Evolutionary conservation across 371 early-diverging fungal species (phyloP), one percentile per base, ranked within the genome.

Genomic region (Syncephalis plumigaleata): DNA sequence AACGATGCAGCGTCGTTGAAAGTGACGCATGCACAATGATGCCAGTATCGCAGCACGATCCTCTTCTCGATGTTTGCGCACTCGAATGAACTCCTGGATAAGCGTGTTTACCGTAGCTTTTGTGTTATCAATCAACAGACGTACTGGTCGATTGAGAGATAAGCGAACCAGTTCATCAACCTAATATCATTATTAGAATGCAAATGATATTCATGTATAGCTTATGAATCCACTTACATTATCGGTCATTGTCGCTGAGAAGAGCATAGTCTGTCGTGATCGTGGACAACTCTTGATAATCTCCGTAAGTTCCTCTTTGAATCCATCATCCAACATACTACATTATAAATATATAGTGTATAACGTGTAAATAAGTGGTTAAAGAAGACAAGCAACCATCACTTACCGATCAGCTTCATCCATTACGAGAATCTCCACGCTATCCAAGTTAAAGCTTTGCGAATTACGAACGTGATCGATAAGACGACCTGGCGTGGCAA

Each of bases 241-340:
- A 59, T 91, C 93, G 2, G 99, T 98, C 99, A 99, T 98, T n/a
- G 99, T 99, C 15, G 99, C 99, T 37, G 94, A 93, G 71, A 98
- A 99, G 42, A 99, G 77, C 84, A 98, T 88, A 0, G 98, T 96
- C 60, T 98, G 98, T 53, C 98, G 76, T 18, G 80, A 71, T 42
- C 71, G 69, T 11, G 98, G 97, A 46, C 91, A 88, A 16, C 81
- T 56, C 45, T 84, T 81, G 58, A 98, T 75, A 66, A 99, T 97
- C 57, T 94, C 91, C 17, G 81, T 79, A 40, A 99, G 71, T 65
- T 98, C 98, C 46, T 87, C 98, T 42, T 87, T 82, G 67, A 99
- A 99, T 46, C 98, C 98, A 65, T 94, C 97, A 64, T 98, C 99
- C 9, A 99, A 71, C 90, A 99, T 98, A 64, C 91, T 74, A 50